phyloP scores from a whole-genome alignment of 73 alveolate genomes.

The Urostyla sp. region DNA sequence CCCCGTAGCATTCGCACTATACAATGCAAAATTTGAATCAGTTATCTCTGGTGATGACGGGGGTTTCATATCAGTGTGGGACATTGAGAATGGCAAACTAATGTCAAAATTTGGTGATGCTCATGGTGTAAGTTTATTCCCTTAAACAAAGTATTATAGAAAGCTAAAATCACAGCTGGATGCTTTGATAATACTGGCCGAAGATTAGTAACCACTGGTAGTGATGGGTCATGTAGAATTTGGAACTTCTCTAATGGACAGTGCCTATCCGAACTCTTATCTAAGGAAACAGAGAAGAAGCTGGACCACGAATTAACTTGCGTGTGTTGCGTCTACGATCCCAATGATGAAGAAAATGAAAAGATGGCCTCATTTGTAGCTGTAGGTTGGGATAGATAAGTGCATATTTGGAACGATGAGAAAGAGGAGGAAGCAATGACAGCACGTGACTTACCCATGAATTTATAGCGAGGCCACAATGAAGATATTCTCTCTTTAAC shows the following conservation, averaged over 20 bases:
- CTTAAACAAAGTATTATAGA: constrained; percentile 7
- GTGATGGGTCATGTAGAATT: constrained; percentile 75
- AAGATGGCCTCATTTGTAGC: constrained; percentile 65
- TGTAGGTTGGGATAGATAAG: constrained; percentile 80
- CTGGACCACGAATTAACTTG: constrained; percentile 46
- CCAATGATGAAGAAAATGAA: constrained; percentile 17
- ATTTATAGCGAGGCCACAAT: constrained; percentile 66
- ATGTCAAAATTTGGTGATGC: constrained; percentile 77
- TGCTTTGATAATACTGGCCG: constrained; percentile 76
- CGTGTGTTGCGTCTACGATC: constrained; percentile 40
- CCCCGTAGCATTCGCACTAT: constrained; percentile 69
- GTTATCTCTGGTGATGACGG: constrained; percentile 86
- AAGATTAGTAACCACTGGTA: constrained; percentile 73
- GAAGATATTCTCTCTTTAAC: constrained; percentile 76
- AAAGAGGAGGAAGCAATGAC: constrained; percentile 65
- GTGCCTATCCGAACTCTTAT: constrained; percentile 62
- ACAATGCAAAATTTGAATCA: constrained; percentile 69
- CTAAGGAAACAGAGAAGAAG: constrained; percentile 56
- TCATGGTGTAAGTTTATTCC: constrained; percentile 47
- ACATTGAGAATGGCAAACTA: constrained; percentile 72
- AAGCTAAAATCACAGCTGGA: constrained; percentile 71
- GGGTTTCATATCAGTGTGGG: constrained; percentile 77
- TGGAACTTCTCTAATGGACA: constrained; percentile 83
- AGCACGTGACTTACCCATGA: constrained; percentile 59
- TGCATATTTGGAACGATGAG: constrained; percentile 79